A percentile compares a stretch with the other conserved stretches of the same genome.
These are phyloP conservation scores for Enterocytospora artemiae DNA, from an alignment of 371 early-diverging fungal species.

Conservation along the genomic window DNA sequence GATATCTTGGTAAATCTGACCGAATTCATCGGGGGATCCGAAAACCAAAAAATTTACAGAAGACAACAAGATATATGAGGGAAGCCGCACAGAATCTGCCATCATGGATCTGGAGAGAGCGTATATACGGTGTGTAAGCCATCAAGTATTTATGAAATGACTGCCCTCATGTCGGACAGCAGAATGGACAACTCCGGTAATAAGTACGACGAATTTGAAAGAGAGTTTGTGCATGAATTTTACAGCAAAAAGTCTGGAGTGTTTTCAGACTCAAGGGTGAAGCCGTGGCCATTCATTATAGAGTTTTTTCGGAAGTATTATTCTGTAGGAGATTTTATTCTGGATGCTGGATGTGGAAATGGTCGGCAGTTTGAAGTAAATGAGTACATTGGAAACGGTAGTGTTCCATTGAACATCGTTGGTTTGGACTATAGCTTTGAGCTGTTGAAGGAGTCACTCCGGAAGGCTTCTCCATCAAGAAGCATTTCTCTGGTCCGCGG, in stretches of 20 bases:
- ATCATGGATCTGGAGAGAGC: too few species aligned
- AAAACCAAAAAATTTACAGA: too few species aligned
- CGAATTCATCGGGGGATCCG: background rate
- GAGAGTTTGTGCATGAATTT: slow-evolving; percentile 53
- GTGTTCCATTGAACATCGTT: slow-evolving; percentile 26
- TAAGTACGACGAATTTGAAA: slow-evolving; percentile 54
- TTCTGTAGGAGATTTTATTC: slow-evolving; percentile 17
- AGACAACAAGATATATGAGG: too few species aligned
- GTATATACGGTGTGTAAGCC: too few species aligned
- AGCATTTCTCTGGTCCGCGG: slow-evolving; percentile 30
- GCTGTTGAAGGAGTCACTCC: too few species aligned
- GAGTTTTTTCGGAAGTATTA: slow-evolving; percentile 43
- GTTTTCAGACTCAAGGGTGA: slow-evolving; percentile 49
- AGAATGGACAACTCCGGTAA: too few species aligned
- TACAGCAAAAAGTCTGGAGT: slow-evolving; percentile 43
- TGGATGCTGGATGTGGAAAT: slow-evolving; percentile 57
- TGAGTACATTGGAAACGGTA: too few species aligned
- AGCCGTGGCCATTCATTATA: slow-evolving; percentile 48
- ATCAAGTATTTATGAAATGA: too few species aligned
- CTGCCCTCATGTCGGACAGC: too few species aligned
- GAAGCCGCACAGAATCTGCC: too few species aligned
- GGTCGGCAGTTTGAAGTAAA: slow-evolving; percentile 54
- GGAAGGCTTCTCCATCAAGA: slow-evolving; percentile 5
- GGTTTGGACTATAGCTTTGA: slow-evolving; percentile 49
- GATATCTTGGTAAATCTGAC: slow-evolving; percentile 23